phyloP scores from a whole-genome alignment of 2,329 filamentous ascomycete species.

The Xylariaceae sp. region DNA sequence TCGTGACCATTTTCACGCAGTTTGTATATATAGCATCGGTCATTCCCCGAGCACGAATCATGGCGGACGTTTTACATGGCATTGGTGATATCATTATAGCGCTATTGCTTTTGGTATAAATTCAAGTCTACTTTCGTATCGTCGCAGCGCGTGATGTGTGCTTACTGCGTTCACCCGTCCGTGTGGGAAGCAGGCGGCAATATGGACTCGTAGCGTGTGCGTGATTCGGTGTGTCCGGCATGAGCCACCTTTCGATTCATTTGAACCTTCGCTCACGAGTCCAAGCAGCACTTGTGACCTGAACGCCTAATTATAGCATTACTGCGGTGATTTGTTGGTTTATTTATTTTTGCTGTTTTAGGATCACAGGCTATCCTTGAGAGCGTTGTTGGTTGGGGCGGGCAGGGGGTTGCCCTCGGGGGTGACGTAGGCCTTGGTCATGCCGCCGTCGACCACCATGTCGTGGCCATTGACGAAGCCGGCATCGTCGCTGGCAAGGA shows the following conservation, averaged over 20 bases:
- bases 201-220: neutral
- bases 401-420: constrained; percentile 52
- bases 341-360: neutral
- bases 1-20: neutral
- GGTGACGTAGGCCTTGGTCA: constrained; percentile 86
- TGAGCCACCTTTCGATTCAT: neutral
- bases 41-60: neutral
- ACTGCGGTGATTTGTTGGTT: neutral
- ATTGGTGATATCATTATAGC: neutral
- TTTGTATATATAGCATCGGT: neutral
- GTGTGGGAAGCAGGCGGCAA: neutral
- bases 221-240: neutral
- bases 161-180: neutral
- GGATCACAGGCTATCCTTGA: constrained; percentile 42
- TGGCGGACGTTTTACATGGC: neutral
- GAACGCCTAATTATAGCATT: neutral
- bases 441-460: constrained; percentile 91
- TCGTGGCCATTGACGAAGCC: constrained; percentile 88
- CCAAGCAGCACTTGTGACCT: neutral
- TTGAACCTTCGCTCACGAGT: neutral
- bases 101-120: neutral
- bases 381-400: constrained; percentile 57
- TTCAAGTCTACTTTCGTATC: neutral
- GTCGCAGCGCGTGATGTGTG: neutral
- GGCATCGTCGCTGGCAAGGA: constrained; percentile 80